These are phyloP conservation scores for Paramyrothecium roridum DNA, from an alignment of 2,329 filamentous ascomycete genomes.

Conservation along the genomic window DNA sequence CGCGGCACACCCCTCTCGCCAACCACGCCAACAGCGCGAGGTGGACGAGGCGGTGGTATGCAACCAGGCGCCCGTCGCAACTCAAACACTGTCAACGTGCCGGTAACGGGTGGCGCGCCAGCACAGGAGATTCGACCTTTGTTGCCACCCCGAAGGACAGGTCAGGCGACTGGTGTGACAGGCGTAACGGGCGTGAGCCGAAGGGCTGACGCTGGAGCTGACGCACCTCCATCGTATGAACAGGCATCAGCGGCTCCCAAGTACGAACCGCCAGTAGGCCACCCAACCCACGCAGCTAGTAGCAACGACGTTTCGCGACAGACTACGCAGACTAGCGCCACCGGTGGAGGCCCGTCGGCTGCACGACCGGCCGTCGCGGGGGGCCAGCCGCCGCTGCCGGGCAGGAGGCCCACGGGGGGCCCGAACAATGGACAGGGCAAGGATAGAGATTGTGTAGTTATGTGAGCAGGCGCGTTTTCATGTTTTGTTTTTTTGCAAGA, in stretches of 20 bases:
- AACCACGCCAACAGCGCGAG: neutral
- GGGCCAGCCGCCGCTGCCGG: constrained; percentile 17
- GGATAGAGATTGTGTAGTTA: constrained; percentile 42
- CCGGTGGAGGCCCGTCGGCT: neutral
- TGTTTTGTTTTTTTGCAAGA: neutral
- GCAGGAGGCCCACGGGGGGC: constrained; percentile 13
- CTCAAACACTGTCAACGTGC: constrained; percentile 15
- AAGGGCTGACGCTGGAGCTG: constrained; percentile 38
- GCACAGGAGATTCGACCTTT: constrained; percentile 40
- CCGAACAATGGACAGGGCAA: constrained; percentile 11
- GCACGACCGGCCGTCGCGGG: constrained; percentile 10
- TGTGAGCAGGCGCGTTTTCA: constrained; percentile 28
- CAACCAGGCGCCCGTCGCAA: constrained; percentile 14
- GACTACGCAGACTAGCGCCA: constrained; percentile 3
- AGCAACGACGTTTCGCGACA: constrained; percentile 13
- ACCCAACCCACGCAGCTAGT: constrained; percentile 46
- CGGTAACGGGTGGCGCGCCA: constrained; percentile 4
- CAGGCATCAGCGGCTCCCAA: constrained; percentile 49
- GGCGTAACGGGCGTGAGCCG: constrained; percentile 22
- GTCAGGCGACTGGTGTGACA: constrained; percentile 1
- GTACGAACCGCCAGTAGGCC: constrained; percentile 49
- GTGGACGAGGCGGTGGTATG: neutral
- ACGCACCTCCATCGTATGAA: constrained; percentile 57
- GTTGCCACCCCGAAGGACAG: constrained; percentile 31
- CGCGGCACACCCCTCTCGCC: neutral